Evolutionary conservation across 148 eudicot genomes (phyloP).

Genomic region (Rheum nobile): DNA sequence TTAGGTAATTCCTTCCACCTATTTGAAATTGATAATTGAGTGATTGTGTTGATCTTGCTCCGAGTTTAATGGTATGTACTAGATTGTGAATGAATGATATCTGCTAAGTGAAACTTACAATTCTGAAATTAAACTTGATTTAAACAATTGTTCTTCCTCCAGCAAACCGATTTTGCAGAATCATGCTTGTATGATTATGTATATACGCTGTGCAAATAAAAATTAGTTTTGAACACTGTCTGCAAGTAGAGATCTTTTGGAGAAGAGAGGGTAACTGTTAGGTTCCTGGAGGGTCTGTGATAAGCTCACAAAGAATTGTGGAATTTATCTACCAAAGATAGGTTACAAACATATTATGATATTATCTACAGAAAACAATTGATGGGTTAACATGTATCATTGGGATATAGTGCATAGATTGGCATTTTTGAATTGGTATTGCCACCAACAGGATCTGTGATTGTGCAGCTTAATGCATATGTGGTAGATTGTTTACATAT

Average conservation of each 20-base stretch:
- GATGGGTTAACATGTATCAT: background rate
- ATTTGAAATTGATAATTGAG: background rate
- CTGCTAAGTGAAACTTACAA: background rate
- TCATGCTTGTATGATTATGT: too few relatives aligned
- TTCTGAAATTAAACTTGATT: background rate
- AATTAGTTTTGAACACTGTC: background rate
- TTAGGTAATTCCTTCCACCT: slow-evolving; percentile 25
- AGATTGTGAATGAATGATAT: background rate
- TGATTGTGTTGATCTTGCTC: background rate
- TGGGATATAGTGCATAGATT: background rate
- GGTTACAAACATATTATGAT: background rate
- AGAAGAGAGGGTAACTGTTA: background rate
- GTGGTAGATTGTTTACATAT: background rate
- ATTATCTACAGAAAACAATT: background rate
- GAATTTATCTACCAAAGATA: too few relatives aligned
- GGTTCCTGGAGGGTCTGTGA: background rate
- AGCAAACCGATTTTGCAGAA: too few relatives aligned
- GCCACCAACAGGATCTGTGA: background rate
- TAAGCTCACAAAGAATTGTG: too few relatives aligned
- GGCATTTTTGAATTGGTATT: background rate
- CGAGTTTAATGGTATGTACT: background rate
- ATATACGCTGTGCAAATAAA: too few relatives aligned
- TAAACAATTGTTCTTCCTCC: too few relatives aligned
- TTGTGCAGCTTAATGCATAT: background rate
- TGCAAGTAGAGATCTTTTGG: background rate